Conservation (phyloP, 208 protist species). For the Leishmania tarentolae region DNA sequence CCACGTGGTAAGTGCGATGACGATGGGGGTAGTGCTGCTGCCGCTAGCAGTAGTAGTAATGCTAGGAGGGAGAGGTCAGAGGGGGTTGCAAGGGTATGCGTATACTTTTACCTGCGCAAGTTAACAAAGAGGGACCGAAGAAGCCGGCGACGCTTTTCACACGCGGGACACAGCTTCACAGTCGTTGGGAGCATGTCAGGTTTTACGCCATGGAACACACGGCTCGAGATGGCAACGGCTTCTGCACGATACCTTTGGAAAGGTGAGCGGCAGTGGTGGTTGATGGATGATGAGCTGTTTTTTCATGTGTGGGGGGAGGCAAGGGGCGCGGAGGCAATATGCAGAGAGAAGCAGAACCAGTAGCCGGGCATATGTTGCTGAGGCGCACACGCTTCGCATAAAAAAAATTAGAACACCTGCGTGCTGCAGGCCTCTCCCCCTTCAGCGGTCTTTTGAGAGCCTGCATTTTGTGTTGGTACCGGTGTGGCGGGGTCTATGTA, state of each 20-base stretch:
- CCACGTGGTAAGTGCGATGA: constrained; percentile 22
- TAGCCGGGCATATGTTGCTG: background rate
- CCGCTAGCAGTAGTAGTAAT: background rate
- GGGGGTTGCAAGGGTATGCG: background rate
- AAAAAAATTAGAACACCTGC: no score
- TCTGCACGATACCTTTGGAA: background rate
- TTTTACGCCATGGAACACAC: background rate
- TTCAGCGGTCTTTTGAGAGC: background rate
- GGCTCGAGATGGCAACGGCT: background rate
- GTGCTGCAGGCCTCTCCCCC: no score
- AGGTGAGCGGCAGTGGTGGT: background rate
- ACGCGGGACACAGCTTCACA: no score
- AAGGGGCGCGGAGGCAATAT: background rate
- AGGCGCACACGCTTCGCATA: no score
- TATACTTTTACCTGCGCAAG: background rate
- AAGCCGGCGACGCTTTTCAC: background rate
- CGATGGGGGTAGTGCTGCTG: background rate
- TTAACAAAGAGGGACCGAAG: background rate
- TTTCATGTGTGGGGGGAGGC: no score
- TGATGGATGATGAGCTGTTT: no score
- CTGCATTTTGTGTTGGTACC: background rate
- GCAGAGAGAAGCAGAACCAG: background rate
- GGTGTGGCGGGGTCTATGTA: background rate
- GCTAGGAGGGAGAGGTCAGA: background rate
- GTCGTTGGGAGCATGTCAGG: background rate